phyloP scores from a whole-genome alignment of 768 basidiomycete genomes.

The Guyanaporus albipodus region DNA sequence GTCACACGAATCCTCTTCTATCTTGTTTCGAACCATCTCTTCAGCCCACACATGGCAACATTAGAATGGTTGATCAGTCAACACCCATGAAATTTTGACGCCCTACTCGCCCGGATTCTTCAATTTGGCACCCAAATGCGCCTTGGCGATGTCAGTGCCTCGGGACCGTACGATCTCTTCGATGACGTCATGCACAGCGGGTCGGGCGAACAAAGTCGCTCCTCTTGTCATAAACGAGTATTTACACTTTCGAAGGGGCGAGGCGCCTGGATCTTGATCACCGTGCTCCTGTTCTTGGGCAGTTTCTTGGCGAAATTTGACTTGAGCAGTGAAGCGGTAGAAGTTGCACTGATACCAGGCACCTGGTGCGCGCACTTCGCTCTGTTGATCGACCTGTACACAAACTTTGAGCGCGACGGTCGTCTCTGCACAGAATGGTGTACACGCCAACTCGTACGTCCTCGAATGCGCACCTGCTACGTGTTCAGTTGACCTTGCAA shows the following conservation, averaged over 20 bases:
- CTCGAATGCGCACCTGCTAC: background rate
- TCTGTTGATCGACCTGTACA: background rate
- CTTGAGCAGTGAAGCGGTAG: background rate
- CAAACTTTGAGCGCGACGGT: background rate
- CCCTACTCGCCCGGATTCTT: conserved; percentile 43
- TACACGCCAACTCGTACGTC: background rate
- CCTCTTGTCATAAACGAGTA: background rate
- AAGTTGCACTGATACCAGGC: background rate
- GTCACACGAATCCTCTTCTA: too few relatives aligned
- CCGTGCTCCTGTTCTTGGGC: background rate
- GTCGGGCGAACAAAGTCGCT: conserved; percentile 13
- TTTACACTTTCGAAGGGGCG: background rate
- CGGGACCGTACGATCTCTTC: conserved; percentile 35
- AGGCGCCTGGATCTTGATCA: background rate
- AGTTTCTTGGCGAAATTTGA: background rate
- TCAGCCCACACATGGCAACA: too few relatives aligned
- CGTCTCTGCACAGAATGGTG: background rate
- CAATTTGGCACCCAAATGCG: conserved; percentile 53
- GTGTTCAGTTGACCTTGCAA: background rate
- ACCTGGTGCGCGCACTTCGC: background rate
- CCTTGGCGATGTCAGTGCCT: conserved; percentile 43
- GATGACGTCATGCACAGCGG: conserved; percentile 41
- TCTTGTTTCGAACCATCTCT: too few relatives aligned
- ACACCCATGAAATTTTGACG: conserved; percentile 47
- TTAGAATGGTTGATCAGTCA: conserved; percentile 56